A percentile compares a stretch with the other conserved stretches of the same genome.
Conservation (phyloP, 31 red algal species). For the Odonthalia washingtoniensis region DNA sequence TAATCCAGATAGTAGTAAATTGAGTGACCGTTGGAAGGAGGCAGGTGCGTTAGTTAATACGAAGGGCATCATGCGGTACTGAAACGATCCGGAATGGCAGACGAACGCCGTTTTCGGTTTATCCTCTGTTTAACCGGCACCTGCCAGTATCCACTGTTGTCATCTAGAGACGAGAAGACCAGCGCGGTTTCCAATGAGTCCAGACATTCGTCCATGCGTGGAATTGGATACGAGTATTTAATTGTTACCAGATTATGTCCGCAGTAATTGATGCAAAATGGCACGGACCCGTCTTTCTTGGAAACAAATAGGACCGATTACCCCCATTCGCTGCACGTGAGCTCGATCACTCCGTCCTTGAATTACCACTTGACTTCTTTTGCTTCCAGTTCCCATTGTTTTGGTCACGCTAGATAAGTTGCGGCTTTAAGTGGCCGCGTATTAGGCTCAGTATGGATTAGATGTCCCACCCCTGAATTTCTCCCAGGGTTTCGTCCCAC, state of each 20-base stretch:
- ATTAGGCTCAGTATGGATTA: too few species aligned
- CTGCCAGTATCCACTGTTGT: background rate
- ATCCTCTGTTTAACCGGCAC: background rate
- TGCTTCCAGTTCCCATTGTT: too few species aligned
- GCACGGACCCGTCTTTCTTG: background rate
- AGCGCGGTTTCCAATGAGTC: background rate
- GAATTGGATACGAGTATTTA: background rate
- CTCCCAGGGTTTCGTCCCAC: too few species aligned
- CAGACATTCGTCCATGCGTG: background rate
- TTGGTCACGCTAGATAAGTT: too few species aligned
- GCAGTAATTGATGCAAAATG: background rate
- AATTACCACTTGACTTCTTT: too few species aligned
- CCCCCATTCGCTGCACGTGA: too few species aligned
- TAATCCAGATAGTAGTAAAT: slow-evolving; percentile 37
- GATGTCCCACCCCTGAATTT: too few species aligned
- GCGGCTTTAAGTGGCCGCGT: too few species aligned
- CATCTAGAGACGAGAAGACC: background rate
- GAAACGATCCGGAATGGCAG: slow-evolving; percentile 28
- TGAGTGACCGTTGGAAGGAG: slow-evolving; percentile 53
- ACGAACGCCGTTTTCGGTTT: background rate
- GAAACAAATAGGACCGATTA: too few species aligned
- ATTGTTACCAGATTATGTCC: background rate
- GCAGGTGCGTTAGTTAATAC: slow-evolving; percentile 46
- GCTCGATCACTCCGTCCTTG: too few species aligned
- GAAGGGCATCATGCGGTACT: slow-evolving; percentile 40